Base-by-base conservation (phyloP, 108 stramenopile genomes). In the Nitzschia putrida region DNA sequence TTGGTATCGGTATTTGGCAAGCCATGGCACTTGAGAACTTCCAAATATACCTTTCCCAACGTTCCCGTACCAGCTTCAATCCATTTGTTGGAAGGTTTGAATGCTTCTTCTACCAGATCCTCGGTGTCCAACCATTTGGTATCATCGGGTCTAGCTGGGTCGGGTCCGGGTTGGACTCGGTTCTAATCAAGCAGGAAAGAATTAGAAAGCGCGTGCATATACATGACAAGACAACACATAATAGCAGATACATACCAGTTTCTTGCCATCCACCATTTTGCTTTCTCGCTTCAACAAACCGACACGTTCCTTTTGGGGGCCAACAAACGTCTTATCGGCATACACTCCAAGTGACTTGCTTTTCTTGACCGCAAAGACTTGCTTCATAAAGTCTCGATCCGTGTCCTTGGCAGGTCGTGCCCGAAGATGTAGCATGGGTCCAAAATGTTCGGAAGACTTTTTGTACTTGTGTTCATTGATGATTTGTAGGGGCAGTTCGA, bases 111-210 rank as follows among this genome's bases (percentile, higher is more conserved):
- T 16, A 73, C 57, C n/a, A 91, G 69, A 29, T 73, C 59, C 29
- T 86, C 78, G 44, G 76, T 65, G 0, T 76, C 76, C 61, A 91
- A 72, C 84, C 85, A 91, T 21, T 64, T 69, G 13, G 90, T 88
- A 11, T 66, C 25, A 23, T 74, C 76, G 39, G 45, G 71, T 10
- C 87, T 79, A 16, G 72, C 67, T 20, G 90, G 90, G 74, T 91
- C 90, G 10, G 87, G 86, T 21, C 72, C 71, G 4, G 90, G 90
- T 47, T 85, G 73, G 24, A 85, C 81, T 29, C 78, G 78, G 64
- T 72, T 83, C 79, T 76, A 74, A 24, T 9, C 22, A 14, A 26
- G 8, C 16, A 49, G 6, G 18, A 6, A 1, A 49, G 18, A 6
- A 1, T 18, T 18, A 49, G 18, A 49, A 49, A 6, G 6, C 44